Conservation (phyloP, 1,284 basidiomycete genomes). For the Vanrija sp. region DNA sequence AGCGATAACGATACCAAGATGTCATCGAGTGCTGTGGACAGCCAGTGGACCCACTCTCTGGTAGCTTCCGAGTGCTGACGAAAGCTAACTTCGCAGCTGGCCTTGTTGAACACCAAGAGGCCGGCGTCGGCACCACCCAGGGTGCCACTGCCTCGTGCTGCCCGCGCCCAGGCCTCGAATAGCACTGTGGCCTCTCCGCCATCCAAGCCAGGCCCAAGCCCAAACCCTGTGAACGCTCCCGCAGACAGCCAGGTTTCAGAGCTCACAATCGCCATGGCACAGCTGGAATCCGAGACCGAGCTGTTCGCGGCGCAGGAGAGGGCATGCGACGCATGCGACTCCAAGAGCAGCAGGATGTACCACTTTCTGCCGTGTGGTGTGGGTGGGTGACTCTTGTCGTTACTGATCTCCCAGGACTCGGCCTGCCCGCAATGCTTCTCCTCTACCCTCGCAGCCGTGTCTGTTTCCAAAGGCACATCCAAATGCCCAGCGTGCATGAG, state of each 20-base stretch:
- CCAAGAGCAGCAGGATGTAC: conserved; percentile 14
- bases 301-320: neutral
- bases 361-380: conserved; percentile 32
- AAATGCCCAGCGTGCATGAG: conserved; percentile 34
- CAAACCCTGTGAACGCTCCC: neutral
- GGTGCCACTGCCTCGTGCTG: too few species aligned
- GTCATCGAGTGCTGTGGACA: too few species aligned
- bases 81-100: too few species aligned
- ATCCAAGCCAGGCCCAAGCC: neutral
- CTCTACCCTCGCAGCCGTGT: conserved; percentile 34
- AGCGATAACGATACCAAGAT: too few species aligned
- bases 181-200: too few species aligned
- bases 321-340: conserved; percentile 21
- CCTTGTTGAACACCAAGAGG: too few species aligned
- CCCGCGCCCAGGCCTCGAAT: too few species aligned
- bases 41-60: too few species aligned
- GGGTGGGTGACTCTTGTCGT: conserved; percentile 11
- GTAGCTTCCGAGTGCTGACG: too few species aligned
- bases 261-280: neutral
- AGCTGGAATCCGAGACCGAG: neutral
- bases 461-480: conserved; percentile 24
- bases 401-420: conserved; percentile 21
- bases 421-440: conserved; percentile 39
- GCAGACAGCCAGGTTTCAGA: neutral
- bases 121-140: too few species aligned